Conservation (phyloP, 2,329 filamentous ascomycete genomes). For the Beauveria australis region DNA sequence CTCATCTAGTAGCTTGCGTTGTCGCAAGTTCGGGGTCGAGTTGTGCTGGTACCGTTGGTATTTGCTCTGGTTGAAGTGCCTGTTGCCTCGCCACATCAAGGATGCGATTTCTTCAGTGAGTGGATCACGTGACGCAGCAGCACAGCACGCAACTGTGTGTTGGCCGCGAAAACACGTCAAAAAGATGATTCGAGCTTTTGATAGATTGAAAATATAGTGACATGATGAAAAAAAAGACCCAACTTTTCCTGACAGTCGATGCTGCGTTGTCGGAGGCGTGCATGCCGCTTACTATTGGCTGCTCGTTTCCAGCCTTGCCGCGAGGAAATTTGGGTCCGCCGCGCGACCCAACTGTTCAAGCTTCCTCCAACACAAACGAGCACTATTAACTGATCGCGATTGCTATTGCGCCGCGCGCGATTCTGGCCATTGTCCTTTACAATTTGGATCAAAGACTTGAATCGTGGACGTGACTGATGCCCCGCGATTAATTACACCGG, state of each 20-base stretch:
- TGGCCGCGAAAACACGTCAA: not conserved
- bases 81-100: not conserved
- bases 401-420: constrained; percentile 5
- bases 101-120: not conserved
- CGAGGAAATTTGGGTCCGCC: constrained; percentile 28
- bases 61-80: not conserved
- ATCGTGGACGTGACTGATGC: not conserved
- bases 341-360: constrained; percentile 7
- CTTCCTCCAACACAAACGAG: constrained; percentile 14
- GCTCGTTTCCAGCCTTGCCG: constrained; percentile 24
- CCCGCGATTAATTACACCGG: not conserved
- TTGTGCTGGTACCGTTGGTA: not conserved
- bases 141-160: not conserved
- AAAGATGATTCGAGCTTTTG: too few species aligned
- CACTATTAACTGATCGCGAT: constrained; percentile 7
- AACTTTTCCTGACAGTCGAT: not conserved
- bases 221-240: not conserved
- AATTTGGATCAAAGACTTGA: not conserved
- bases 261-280: constrained; percentile 15
- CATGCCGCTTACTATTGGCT: constrained; percentile 11
- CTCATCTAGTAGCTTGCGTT: not conserved
- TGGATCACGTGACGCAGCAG: not conserved
- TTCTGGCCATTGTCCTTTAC: not conserved
- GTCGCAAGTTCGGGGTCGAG: not conserved
- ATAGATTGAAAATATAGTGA: not conserved